A percentile compares a stretch with the other conserved stretches of the same genome.
These are phyloP conservation scores for Diaporthe citrichinensis DNA, from an alignment of 2,329 filamentous ascomycete genomes.

Conservation along the genomic window DNA sequence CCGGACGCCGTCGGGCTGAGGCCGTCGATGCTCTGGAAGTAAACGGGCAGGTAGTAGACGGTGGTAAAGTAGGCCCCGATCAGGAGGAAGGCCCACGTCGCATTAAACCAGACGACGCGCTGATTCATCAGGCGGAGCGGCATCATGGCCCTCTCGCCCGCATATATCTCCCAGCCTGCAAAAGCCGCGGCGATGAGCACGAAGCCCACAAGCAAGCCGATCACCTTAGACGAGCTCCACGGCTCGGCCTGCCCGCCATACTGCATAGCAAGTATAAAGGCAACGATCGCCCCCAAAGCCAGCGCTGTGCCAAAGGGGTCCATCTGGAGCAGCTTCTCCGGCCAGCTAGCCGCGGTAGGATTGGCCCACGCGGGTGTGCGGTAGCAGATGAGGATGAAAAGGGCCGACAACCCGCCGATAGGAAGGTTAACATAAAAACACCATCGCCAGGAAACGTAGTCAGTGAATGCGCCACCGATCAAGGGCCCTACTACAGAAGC, in stretches of 20 bases:
- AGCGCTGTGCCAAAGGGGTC: conserved; percentile 54
- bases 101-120: conserved; percentile 57
- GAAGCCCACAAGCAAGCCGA: conserved; percentile 49
- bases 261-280: conserved; percentile 55
- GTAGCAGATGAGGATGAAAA: conserved; percentile 16
- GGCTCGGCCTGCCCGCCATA: conserved; percentile 54
- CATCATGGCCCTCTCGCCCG: conserved; percentile 63
- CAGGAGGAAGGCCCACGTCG: conserved; percentile 56
- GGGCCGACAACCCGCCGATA: background rate
- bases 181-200: conserved; percentile 45
- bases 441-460: conserved; percentile 13
- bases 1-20: conserved; percentile 50
- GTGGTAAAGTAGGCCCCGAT: conserved; percentile 57
- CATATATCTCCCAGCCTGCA: conserved; percentile 48
- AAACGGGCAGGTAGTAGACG: conserved; percentile 60
- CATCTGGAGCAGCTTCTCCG: conserved; percentile 55
- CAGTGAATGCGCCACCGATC: conserved; percentile 19
- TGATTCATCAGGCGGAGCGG: conserved; percentile 57
- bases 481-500: conserved; percentile 3
- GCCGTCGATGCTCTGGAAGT: conserved; percentile 60
- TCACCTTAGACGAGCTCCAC: conserved; percentile 50
- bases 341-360: conserved; percentile 18
- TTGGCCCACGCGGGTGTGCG: background rate
- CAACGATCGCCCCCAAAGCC: conserved; percentile 53
- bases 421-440: no score